A percentile compares a stretch with the other conserved stretches of the same genome.
These are phyloP conservation scores for Exophiala sp. DNA, from an alignment of 2,329 filamentous ascomycete species.

Conservation along the genomic window DNA sequence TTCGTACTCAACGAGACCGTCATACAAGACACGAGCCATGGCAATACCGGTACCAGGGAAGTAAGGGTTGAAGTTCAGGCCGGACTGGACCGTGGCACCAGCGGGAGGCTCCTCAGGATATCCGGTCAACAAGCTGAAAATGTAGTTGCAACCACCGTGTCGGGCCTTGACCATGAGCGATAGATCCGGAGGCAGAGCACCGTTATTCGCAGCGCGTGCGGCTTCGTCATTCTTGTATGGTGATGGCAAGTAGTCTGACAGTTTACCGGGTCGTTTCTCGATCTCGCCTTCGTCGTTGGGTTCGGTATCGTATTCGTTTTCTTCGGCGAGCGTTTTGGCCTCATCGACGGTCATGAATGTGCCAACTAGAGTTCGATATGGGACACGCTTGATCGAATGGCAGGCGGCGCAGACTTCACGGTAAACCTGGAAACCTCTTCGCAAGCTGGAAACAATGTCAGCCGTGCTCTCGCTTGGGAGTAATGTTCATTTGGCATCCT, in stretches of 20 bases:
- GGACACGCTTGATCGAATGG: conserved; percentile 92
- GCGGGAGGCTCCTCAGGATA: conserved; percentile 96
- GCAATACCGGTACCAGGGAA: conserved; percentile 96
- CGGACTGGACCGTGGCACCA: conserved; percentile 76
- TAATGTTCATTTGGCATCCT: conserved; percentile 43
- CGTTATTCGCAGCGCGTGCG: conserved; percentile 95
- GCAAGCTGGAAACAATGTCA: conserved; percentile 62
- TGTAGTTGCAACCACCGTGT: conserved; percentile 97
- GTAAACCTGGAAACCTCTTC: conserved; percentile 99
- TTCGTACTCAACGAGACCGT: conserved; percentile 96
- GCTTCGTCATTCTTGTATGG: conserved; percentile 99
- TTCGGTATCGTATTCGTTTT: conserved; percentile 97
- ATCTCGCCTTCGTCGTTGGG: conserved; percentile 98
- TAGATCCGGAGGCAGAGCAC: conserved; percentile 95
- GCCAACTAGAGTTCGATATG: conserved; percentile 89
- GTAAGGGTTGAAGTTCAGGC: conserved; percentile 99
- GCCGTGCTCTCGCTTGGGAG: conserved; percentile 5
- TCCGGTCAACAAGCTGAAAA: conserved; percentile 93
- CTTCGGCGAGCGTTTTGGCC: conserved; percentile 94
- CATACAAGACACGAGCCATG: conserved; percentile 98
- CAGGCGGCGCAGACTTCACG: conserved; percentile 96
- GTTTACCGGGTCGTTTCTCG: conserved; percentile 96
- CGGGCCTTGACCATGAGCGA: conserved; percentile 96
- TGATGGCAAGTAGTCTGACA: conserved; percentile 90
- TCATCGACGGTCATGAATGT: conserved; percentile 92